These are phyloP conservation scores for Xylaria acuta DNA, from an alignment of 495 filamentous ascomycete genomes.

Conservation along the genomic window DNA sequence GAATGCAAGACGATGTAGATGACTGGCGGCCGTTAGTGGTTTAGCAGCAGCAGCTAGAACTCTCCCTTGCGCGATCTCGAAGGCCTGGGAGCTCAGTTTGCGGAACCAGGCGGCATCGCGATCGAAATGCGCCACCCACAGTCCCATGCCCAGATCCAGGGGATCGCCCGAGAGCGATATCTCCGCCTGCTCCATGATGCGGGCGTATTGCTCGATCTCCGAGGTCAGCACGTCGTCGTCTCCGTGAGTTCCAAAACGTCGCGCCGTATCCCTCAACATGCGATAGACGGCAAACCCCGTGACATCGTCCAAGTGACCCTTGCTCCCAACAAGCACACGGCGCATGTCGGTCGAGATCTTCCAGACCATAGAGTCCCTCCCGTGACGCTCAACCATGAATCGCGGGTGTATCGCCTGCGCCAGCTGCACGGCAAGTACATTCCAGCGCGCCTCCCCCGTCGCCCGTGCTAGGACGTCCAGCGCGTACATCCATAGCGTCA, in stretches of 20 bases:
- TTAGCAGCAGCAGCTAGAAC: slow-evolving; percentile 49
- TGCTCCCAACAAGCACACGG: slow-evolving; percentile 55
- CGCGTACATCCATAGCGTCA: slow-evolving; percentile 76
- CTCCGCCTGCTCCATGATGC: slow-evolving; percentile 59
- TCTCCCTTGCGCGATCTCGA: slow-evolving; percentile 50
- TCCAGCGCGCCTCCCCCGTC: slow-evolving; percentile 57
- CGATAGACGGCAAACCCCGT: slow-evolving; percentile 65
- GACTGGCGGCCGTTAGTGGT: slow-evolving; percentile 37
- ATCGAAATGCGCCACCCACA: slow-evolving; percentile 69
- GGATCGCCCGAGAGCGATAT: slow-evolving; percentile 60
- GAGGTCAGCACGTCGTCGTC: slow-evolving; percentile 44
- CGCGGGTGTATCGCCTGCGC: slow-evolving; percentile 64
- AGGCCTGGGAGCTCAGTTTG: slow-evolving; percentile 50
- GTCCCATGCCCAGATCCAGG: slow-evolving; percentile 69
- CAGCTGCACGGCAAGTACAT: slow-evolving; percentile 61
- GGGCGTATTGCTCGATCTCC: slow-evolving; percentile 66
- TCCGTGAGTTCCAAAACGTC: slow-evolving; percentile 34
- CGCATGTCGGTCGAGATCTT: slow-evolving; percentile 65
- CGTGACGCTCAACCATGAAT: slow-evolving; percentile 56
- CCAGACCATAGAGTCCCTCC: slow-evolving; percentile 62
- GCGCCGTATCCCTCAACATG: slow-evolving; percentile 57
- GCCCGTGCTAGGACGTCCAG: slow-evolving; percentile 65
- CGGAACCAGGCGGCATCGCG: slow-evolving; percentile 58
- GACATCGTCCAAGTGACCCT: slow-evolving; percentile 68
- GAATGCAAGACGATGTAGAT: slow-evolving; percentile 59